Evolutionary conservation across 1,284 basidiomycete species (phyloP).

Genomic region (Microstroma glucosiphilum): DNA sequence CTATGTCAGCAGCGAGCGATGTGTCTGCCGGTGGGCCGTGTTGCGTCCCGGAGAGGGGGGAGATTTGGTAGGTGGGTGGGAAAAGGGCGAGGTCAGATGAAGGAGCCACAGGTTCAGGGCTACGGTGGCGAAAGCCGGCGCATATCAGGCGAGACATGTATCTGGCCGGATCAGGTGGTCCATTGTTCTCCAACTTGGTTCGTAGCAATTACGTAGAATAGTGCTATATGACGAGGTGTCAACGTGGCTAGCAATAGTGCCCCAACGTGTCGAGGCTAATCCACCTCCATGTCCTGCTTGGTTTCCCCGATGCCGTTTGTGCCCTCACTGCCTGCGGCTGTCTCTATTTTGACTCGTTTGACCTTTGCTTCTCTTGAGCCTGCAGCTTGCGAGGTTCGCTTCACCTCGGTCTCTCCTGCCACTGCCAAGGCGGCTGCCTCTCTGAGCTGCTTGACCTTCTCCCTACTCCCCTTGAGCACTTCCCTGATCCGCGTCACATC

Average conservation of each 20-base stretch:
- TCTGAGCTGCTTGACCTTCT: background rate
- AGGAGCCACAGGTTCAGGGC: no score
- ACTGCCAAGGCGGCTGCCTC: background rate
- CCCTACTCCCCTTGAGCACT: background rate
- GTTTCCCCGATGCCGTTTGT: background rate
- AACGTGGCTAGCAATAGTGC: no score
- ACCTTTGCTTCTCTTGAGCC: background rate
- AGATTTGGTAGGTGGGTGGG: no score
- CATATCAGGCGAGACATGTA: no score
- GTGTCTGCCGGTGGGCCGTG: no score
- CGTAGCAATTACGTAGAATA: background rate
- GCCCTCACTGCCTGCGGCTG: background rate
- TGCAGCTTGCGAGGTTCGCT: background rate
- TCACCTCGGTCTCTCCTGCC: background rate
- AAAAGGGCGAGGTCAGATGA: no score
- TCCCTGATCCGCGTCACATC: background rate
- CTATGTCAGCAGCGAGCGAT: slow-evolving; percentile 24
- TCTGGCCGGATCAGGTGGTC: background rate
- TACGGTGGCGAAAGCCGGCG: no score
- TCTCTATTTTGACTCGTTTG: background rate
- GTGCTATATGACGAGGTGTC: no score
- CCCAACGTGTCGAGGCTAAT: background rate
- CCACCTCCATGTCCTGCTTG: background rate
- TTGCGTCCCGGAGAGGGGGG: no score
- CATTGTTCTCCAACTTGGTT: background rate